Evolutionary conservation across 352 stramenopile species (phyloP), one percentile per base, ranked within the genome.

Genomic region (Globisporangium nodosum): DNA sequence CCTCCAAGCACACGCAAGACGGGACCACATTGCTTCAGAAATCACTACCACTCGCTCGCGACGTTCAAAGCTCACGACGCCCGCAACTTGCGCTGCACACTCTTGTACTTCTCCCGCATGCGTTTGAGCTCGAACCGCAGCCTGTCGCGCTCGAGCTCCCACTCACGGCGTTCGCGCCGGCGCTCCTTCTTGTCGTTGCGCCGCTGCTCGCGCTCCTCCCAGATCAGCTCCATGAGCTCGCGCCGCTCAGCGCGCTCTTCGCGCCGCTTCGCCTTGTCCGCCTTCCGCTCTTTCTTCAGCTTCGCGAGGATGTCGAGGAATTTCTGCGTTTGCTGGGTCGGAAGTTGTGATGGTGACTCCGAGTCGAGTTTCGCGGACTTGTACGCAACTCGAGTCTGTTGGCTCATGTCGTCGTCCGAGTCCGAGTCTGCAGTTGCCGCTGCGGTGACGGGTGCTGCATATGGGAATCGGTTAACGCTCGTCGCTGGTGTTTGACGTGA

Each of bases 81-180:
- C 4, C 46, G 46, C 7, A 51, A 21, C 5, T 33, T 16, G 40
- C 40, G 40, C 13, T 12, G 46, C 2, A 18, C 52, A 8, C n/a
- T n/a, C 16, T 40, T 49, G 15, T 40, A 48, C 21, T 33, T 45
- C 52, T 48, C n/a, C 15, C 52, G 52, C 24, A 57, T 57, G 37
- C 43, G 46, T 24, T 40, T 39, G 4, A 57, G 52, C 24, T 57
- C 46, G 24, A 57, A 39, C 35, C 39, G 37, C 35, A 57, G 24
- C 15, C 39, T 37, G 52, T 57, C 52, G 52, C 52, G 37, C 52
- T 57, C 52, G 6, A 57, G 37, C 27, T 49, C 39, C 52, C 52
- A 57, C 39, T 49, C 24, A 3, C 30, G 37, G 2, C 39, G 37
- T 9, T 57, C 52, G 7, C 45, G 43, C 52, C 30, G 52, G 3